Percentiles rank a stretch among this genome's conserved stretches.
These are phyloP conservation scores for Cerrena zonata DNA, from an alignment of 1,284 basidiomycete genomes.

Conservation along the genomic window DNA sequence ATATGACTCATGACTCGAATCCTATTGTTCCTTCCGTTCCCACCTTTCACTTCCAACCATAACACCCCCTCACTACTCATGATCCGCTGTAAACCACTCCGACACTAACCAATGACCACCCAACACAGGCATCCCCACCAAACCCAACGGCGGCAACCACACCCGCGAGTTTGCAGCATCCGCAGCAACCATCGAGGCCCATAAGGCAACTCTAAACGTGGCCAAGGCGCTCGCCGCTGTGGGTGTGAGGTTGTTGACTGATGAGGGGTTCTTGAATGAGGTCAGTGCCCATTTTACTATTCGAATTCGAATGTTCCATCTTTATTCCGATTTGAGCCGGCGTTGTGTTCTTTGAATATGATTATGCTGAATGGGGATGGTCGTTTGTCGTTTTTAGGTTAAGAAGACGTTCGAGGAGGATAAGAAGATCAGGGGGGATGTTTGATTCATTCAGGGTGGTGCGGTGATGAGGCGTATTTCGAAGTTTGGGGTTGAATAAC, in stretches of 20 bases:
- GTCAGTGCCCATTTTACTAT: slow-evolving; percentile 32
- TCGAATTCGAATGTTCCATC: too few species aligned
- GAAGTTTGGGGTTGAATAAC: too few species aligned
- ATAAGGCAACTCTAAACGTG: slow-evolving; percentile 49
- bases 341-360: neutral
- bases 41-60: neutral
- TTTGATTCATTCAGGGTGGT: too few species aligned
- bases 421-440: slow-evolving; percentile 10
- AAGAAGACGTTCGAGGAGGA: slow-evolving; percentile 35
- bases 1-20: too few species aligned
- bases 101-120: neutral
- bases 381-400: slow-evolving; percentile 25
- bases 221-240: slow-evolving; percentile 59
- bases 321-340: too few species aligned
- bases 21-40: neutral
- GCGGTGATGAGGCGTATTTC: too few species aligned
- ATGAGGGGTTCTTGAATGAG: slow-evolving; percentile 49
- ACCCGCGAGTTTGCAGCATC: slow-evolving; percentile 58
- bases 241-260: slow-evolving; percentile 52
- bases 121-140: slow-evolving; percentile 59
- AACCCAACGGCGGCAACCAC: slow-evolving; percentile 59
- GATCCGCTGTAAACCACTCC: neutral
- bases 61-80: neutral
- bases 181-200: slow-evolving; percentile 57
- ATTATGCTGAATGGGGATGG: neutral